Evolutionary conservation across 2,329 filamentous ascomycete genomes (phyloP).

Genomic region (Fusarium dlaminii): DNA sequence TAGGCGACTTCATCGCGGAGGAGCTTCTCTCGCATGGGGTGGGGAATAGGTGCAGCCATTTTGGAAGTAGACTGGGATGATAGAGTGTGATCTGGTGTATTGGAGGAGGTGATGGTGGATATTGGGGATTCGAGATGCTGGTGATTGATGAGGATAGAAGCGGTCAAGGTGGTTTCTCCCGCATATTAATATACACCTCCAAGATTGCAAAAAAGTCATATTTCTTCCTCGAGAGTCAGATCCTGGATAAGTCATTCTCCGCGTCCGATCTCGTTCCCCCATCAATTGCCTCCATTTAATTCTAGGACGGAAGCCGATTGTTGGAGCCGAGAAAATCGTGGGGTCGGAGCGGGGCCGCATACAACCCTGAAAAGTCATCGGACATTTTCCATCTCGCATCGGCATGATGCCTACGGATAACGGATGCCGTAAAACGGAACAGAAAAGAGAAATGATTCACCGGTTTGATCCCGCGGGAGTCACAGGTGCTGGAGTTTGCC

Average conservation of each 20-base stretch:
- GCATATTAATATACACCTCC: conserved; percentile 12
- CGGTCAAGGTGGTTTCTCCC: background rate
- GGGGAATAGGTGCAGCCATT: conserved; percentile 38
- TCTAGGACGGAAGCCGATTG: background rate
- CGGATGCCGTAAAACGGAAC: background rate
- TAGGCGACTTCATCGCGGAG: conserved; percentile 40
- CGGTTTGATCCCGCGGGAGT: background rate
- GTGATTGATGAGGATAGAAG: background rate
- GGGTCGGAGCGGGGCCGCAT: conserved; percentile 19
- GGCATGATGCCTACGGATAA: background rate
- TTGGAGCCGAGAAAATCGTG: background rate
- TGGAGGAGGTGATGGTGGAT: no score
- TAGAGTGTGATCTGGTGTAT: no score
- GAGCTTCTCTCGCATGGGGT: conserved; percentile 43
- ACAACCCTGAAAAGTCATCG: background rate
- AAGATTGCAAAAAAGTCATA: background rate
- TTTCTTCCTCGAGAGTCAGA: background rate
- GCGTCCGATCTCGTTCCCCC: background rate
- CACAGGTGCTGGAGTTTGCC: accelerated
- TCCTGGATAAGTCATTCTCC: background rate
- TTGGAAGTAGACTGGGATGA: background rate
- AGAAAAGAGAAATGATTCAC: background rate
- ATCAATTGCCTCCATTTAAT: background rate
- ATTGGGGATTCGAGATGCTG: background rate
- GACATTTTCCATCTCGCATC: background rate